Evolutionary conservation across 2,329 filamentous ascomycete species (phyloP).

Genomic region (Clarireedia monteithiana): DNA sequence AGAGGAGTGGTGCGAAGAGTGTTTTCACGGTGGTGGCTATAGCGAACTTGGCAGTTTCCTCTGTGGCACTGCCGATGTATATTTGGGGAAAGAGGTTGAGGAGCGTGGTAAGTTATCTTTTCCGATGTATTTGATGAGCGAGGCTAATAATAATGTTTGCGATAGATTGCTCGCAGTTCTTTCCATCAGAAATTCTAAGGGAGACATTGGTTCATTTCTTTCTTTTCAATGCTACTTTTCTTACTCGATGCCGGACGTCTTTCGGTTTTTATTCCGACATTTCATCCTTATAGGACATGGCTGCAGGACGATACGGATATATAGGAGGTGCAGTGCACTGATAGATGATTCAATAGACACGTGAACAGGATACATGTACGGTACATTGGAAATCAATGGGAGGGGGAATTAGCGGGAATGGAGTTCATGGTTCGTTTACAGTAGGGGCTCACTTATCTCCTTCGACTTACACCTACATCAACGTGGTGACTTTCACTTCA

Average conservation of each 20-base stretch:
- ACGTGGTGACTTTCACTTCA: too few relatives aligned
- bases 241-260: neutral
- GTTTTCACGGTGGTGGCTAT: conserved; percentile 19
- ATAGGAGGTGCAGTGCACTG: too few relatives aligned
- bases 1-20: conserved; percentile 20
- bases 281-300: neutral
- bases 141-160: neutral
- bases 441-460: too few relatives aligned
- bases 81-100: conserved; percentile 29
- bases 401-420: too few relatives aligned
- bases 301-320: too few relatives aligned
- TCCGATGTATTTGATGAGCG: neutral
- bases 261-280: neutral
- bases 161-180: conserved; percentile 12
- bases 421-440: too few relatives aligned
- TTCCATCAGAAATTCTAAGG: conserved; percentile 17
- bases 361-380: too few relatives aligned
- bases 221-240: neutral
- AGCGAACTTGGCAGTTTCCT: conserved; percentile 16
- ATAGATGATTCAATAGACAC: too few relatives aligned
- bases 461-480: too few relatives aligned
- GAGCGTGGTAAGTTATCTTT: conserved; percentile 15
- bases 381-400: too few relatives aligned
- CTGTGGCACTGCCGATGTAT: conserved; percentile 24
- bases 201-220: neutral